phyloP scores from a whole-genome alignment of 176 grass and related monocot species.

The Phoenix roebelenii region DNA sequence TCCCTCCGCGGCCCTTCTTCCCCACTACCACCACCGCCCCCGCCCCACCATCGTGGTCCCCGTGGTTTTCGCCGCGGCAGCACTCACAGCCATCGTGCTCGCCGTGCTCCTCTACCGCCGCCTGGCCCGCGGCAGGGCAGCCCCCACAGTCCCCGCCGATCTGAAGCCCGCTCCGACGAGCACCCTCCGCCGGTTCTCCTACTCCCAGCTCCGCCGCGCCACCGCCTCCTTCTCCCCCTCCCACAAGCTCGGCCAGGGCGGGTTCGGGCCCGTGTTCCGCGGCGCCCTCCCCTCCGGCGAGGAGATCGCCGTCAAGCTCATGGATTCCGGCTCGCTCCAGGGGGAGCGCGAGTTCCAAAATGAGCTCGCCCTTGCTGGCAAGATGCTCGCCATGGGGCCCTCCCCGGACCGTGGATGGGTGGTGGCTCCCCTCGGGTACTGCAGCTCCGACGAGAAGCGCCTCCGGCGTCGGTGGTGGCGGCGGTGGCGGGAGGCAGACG shows the following conservation, averaged over 20 bases:
- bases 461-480: slow-evolving; percentile 7
- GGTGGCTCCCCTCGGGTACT: slow-evolving; percentile 63
- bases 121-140: slow-evolving; percentile 24
- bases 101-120: slow-evolving; percentile 37
- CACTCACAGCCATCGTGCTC: slow-evolving; percentile 7
- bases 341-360: slow-evolving; percentile 98
- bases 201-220: slow-evolving; percentile 73
- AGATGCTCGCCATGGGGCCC: slow-evolving; percentile 27
- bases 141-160: slow-evolving; percentile 12
- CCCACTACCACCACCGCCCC: neutral
- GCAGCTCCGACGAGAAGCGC: slow-evolving; percentile 26
- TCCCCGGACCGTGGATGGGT: slow-evolving; percentile 14
- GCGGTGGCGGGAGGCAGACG: neutral
- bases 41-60: neutral
- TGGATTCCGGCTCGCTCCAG: slow-evolving; percentile 79
- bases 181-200: slow-evolving; percentile 45
- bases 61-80: slow-evolving; percentile 6
- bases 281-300: slow-evolving; percentile 55
- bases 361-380: slow-evolving; percentile 73
- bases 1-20: slow-evolving; percentile 13
- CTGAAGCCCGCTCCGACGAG: slow-evolving; percentile 14
- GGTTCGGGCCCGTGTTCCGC: slow-evolving; percentile 83
- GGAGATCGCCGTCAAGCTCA: slow-evolving; percentile 73
- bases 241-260: slow-evolving; percentile 82
- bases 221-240: slow-evolving; percentile 53